Percentiles rank a stretch among this genome's conserved stretches.
phyloP scores from a whole-genome alignment of 768 basidiomycete species.

The Tulasnella sp. region DNA sequence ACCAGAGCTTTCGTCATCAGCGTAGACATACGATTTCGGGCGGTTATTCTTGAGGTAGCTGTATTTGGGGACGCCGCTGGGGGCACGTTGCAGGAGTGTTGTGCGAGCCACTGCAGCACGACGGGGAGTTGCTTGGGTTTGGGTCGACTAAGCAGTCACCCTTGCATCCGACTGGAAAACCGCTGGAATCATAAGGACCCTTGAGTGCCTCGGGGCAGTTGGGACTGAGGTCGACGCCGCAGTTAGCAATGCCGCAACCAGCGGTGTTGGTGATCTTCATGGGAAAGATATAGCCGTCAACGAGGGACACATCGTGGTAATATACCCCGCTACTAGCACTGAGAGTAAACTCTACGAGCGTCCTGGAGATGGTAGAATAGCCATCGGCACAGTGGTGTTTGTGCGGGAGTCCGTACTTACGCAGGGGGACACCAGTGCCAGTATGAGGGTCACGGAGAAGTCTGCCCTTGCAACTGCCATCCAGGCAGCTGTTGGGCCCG shows the following conservation, averaged over 20 bases:
- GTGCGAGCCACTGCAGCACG: conserved; percentile 21
- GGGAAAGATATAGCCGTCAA: conserved; percentile 21
- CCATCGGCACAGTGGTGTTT: too few relatives aligned
- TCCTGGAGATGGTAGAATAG: neutral
- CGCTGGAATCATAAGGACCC: conserved; percentile 14
- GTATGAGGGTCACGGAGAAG: conserved; percentile 29
- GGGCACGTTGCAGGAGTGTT: conserved; percentile 22
- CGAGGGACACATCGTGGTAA: conserved; percentile 18
- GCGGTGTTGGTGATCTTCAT: conserved; percentile 17
- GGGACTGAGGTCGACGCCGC: neutral
- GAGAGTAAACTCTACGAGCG: conserved; percentile 20
- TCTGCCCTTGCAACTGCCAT: conserved; percentile 29
- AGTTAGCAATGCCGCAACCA: neutral
- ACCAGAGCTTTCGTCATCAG: conserved; percentile 18
- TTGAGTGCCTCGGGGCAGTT: conserved; percentile 2
- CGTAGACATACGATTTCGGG: conserved; percentile 18
- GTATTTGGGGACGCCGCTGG: conserved; percentile 16
- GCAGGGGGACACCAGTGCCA: conserved; percentile 30
- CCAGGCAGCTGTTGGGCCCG: conserved; percentile 29
- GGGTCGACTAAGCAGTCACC: conserved; percentile 20
- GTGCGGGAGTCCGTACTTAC: neutral
- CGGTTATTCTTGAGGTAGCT: conserved; percentile 17
- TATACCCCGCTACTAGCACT: conserved; percentile 8
- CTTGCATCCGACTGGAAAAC: conserved; percentile 22
- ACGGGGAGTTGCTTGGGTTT: conserved; percentile 17